phyloP scores from a whole-genome alignment of 495 filamentous ascomycete species.

The Trichocladium antarcticum region DNA sequence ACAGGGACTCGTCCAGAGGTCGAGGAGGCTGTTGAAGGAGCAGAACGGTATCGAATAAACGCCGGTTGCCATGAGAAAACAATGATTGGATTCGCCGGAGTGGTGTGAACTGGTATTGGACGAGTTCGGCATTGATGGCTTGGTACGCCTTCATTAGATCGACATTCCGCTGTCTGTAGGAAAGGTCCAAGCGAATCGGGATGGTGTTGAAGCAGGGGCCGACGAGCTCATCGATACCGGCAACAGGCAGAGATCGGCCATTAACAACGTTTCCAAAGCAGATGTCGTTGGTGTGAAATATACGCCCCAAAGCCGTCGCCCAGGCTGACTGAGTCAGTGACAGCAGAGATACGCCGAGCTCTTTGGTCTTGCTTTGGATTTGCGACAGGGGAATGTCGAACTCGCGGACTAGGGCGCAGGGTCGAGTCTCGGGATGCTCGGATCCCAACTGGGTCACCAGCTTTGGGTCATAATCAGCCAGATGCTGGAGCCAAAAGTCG shows the following conservation, averaged over 20 bases:
- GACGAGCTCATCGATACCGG: slow-evolving; percentile 57
- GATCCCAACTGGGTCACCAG: slow-evolving; percentile 24
- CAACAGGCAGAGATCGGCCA: slow-evolving; percentile 54
- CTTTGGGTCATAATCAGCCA: slow-evolving; percentile 41
- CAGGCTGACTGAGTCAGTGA: slow-evolving; percentile 58
- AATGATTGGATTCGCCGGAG: slow-evolving; percentile 50
- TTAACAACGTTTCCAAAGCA: slow-evolving; percentile 75
- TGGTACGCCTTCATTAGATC: slow-evolving; percentile 47
- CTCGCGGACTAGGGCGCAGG: background rate
- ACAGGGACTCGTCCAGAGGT: slow-evolving; percentile 46
- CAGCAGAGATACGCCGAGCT: slow-evolving; percentile 48
- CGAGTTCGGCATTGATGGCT: slow-evolving; percentile 42
- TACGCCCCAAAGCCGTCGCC: slow-evolving; percentile 46
- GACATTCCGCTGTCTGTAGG: slow-evolving; percentile 31
- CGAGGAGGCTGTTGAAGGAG: slow-evolving; percentile 51
- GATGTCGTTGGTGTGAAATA: slow-evolving; percentile 47
- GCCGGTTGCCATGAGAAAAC: slow-evolving; percentile 19
- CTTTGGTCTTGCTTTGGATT: slow-evolving; percentile 39
- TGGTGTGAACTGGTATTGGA: slow-evolving; percentile 57
- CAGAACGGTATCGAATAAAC: slow-evolving; percentile 66
- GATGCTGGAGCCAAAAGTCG: slow-evolving; percentile 48
- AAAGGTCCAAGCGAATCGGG: slow-evolving; percentile 54
- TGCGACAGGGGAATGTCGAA: slow-evolving; percentile 27
- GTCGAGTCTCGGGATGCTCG: background rate
- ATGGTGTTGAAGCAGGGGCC: slow-evolving; percentile 86